Evolutionary conservation across 2,329 filamentous ascomycete species (phyloP).

Genomic region (Neocucurbitaria cava): DNA sequence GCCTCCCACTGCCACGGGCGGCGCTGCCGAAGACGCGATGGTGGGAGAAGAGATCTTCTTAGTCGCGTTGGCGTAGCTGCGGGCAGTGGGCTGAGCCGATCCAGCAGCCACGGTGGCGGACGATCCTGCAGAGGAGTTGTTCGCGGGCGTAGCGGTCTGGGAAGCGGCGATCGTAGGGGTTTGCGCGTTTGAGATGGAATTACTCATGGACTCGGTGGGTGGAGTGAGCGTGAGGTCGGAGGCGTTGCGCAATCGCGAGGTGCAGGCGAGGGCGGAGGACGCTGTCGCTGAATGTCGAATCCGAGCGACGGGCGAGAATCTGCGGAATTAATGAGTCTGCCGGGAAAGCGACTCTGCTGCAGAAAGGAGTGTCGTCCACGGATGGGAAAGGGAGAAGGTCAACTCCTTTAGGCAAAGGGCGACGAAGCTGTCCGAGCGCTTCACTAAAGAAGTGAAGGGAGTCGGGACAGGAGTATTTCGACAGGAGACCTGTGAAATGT

Average conservation of each 20-base stretch:
- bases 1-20: conserved; percentile 62
- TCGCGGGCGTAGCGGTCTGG: conserved; percentile 55
- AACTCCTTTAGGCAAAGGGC: conserved; percentile 37
- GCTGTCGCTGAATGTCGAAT: conserved; percentile 41
- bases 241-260: conserved; percentile 11
- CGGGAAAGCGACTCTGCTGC: conserved; percentile 34
- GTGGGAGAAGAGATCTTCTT: conserved; percentile 59
- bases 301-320: conserved; percentile 24
- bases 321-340: conserved; percentile 35
- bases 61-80: conserved; percentile 66
- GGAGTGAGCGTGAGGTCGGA: conserved; percentile 15
- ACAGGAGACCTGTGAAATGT: conserved; percentile 49
- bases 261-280: conserved; percentile 22
- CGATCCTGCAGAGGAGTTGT: conserved; percentile 58
- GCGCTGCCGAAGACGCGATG: conserved; percentile 59
- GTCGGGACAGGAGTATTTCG: conserved; percentile 47
- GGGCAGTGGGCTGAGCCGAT: conserved; percentile 62
- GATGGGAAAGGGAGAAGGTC: conserved; percentile 30
- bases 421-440: conserved; percentile 45
- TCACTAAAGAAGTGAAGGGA: conserved; percentile 39
- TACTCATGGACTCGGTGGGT: conserved; percentile 59
- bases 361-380: conserved; percentile 29
- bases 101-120: conserved; percentile 59
- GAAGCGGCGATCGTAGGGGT: conserved; percentile 57
- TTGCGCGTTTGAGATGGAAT: conserved; percentile 62